Evolutionary conservation across 2,329 filamentous ascomycete species (phyloP).

Genomic region (Escovopsis sp.): DNA sequence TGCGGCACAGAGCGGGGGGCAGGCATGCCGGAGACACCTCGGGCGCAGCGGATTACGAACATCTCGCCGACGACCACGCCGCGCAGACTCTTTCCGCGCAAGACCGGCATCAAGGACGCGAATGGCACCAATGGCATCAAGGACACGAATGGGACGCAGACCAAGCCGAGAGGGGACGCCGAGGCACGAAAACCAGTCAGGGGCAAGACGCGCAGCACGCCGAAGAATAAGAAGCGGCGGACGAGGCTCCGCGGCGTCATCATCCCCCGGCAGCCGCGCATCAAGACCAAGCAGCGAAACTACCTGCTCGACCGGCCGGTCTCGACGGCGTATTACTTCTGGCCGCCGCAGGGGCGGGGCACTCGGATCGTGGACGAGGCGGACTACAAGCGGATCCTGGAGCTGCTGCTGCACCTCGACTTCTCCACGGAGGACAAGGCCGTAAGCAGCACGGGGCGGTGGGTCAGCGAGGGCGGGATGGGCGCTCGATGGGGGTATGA

Average conservation of each 20-base stretch:
- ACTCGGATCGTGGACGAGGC: constrained; percentile 46
- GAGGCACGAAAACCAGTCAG: constrained; percentile 3
- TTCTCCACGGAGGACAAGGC: constrained; percentile 53
- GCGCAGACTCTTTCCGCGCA: constrained; percentile 17
- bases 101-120: constrained; percentile 4
- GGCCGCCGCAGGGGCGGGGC: constrained; percentile 47
- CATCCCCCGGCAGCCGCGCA: constrained; percentile 43
- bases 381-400: constrained; percentile 51
- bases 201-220: constrained; percentile 2
- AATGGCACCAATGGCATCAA: constrained; percentile 6
- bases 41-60: constrained; percentile 11
- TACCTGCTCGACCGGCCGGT: constrained; percentile 33
- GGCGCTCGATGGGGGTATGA: constrained; percentile 28
- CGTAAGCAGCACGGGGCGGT: constrained; percentile 48
- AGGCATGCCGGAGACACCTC: constrained; percentile 21
- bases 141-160: not conserved
- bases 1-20: constrained; percentile 4
- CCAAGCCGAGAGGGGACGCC: constrained; percentile 1
- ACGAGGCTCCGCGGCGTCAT: constrained; percentile 44
- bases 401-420: constrained; percentile 57
- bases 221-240: constrained; percentile 25
- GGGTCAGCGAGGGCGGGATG: constrained; percentile 50
- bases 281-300: constrained; percentile 43
- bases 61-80: constrained; percentile 18
- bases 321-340: constrained; percentile 47